Evolutionary conservation across 1,284 basidiomycete species (phyloP).

Genomic region (Ustilago vetiveriae): DNA sequence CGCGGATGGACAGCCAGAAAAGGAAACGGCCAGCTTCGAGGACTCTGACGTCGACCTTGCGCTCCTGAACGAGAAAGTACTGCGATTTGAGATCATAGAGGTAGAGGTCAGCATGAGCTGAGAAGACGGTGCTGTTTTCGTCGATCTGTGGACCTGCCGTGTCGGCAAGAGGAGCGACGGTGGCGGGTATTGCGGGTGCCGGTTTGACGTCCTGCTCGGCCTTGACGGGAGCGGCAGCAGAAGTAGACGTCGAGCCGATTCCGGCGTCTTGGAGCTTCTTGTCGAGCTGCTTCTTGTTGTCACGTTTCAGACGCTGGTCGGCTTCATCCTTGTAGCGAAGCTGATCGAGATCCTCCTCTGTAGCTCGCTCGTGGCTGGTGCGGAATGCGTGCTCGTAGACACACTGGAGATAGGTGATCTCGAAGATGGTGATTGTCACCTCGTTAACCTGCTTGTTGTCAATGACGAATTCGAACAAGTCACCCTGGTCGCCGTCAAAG

Average conservation of each 20-base stretch:
- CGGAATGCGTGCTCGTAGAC: slow-evolving; percentile 77
- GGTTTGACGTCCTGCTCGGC: slow-evolving; percentile 4
- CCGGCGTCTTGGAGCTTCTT: slow-evolving; percentile 35
- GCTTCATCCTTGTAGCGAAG: slow-evolving; percentile 64
- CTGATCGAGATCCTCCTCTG: slow-evolving; percentile 65
- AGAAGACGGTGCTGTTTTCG: slow-evolving; percentile 33
- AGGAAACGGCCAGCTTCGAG: slow-evolving; percentile 72
- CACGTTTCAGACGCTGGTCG: slow-evolving; percentile 26
- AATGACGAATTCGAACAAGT: slow-evolving; percentile 83
- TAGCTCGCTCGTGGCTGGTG: slow-evolving; percentile 60
- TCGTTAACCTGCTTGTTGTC: slow-evolving; percentile 75
- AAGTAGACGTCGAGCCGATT: slow-evolving; percentile 8
- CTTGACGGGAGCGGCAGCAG: slow-evolving; percentile 4
- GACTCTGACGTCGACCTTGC: slow-evolving; percentile 76
- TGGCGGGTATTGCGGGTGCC: slow-evolving; percentile 12
- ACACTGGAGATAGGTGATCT: slow-evolving; percentile 90
- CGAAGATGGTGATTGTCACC: slow-evolving; percentile 84
- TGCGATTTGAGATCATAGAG: slow-evolving; percentile 79
- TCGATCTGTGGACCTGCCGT: slow-evolving; percentile 29
- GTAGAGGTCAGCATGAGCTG: slow-evolving; percentile 70
- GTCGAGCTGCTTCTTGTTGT: slow-evolving; percentile 22
- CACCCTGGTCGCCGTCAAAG: slow-evolving; percentile 72
- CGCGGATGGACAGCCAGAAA: slow-evolving; percentile 73
- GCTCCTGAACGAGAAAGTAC: slow-evolving; percentile 78
- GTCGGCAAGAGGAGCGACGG: slow-evolving; percentile 35